phyloP scores from a whole-genome alignment of 116 monocot genomes.

The Iris pallida region DNA sequence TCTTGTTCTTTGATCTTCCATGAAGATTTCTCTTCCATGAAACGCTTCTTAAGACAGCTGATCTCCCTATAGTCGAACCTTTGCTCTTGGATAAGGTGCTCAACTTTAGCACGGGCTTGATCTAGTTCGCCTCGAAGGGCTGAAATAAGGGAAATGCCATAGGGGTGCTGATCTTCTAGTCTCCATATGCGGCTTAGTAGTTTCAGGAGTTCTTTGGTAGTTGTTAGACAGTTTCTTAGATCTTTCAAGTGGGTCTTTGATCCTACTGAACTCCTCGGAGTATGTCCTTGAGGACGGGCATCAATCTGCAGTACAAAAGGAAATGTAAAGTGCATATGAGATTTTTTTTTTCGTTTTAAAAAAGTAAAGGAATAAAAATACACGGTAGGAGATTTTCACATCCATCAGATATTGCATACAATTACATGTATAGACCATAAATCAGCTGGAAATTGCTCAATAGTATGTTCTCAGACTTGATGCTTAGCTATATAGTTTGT shows the following conservation, averaged over 20 bases:
- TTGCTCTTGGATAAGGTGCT: slow-evolving; percentile 39
- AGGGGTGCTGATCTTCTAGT: slow-evolving; percentile 33
- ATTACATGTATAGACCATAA: no score
- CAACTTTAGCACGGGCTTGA: slow-evolving; percentile 25
- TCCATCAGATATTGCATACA: no score
- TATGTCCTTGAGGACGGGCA: slow-evolving; percentile 20
- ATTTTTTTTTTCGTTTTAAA: background rate
- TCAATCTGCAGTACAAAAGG: slow-evolving; percentile 29
- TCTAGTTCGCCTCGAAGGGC: slow-evolving; percentile 46
- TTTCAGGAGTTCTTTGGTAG: slow-evolving; percentile 63
- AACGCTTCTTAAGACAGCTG: slow-evolving; percentile 14
- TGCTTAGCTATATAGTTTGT: no score
- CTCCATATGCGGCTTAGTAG: slow-evolving; percentile 33
- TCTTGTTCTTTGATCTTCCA: slow-evolving; percentile 49
- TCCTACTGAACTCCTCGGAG: slow-evolving; percentile 24
- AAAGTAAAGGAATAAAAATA: background rate
- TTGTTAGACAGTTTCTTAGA: slow-evolving; percentile 30
- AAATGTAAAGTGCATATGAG: background rate
- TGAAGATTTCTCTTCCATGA: slow-evolving; percentile 30
- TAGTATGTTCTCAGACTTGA: no score
- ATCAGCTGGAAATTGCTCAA: no score
- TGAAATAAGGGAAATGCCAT: slow-evolving; percentile 38
- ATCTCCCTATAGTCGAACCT: slow-evolving; percentile 13
- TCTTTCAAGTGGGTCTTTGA: slow-evolving; percentile 42
- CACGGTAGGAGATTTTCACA: no score